Percentiles rank a stretch among this genome's conserved stretches.
Conservation (phyloP, 2,329 filamentous ascomycete genomes). For the Juglanconis juglandina region DNA sequence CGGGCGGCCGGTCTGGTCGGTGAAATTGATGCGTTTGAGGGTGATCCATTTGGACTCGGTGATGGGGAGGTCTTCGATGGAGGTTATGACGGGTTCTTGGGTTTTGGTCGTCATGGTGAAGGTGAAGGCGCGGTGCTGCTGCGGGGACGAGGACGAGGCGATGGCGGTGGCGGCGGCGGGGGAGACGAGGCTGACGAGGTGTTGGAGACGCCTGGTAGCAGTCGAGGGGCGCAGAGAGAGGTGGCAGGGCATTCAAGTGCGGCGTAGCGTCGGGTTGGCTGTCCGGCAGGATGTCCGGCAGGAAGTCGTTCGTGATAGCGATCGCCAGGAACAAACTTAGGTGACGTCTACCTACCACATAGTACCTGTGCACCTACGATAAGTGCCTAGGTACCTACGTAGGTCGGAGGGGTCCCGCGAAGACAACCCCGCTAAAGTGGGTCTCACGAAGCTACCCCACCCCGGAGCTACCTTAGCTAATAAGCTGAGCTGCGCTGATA, state of each 20-base stretch:
- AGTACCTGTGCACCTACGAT: no score
- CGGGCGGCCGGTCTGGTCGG: slow-evolving; percentile 50
- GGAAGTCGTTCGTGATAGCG: no score
- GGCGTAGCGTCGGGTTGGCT: background rate
- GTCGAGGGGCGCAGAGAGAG: background rate
- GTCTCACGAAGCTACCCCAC: background rate
- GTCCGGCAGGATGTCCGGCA: no score
- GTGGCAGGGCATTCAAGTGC: background rate
- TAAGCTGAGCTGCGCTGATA: no score
- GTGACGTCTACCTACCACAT: no score
- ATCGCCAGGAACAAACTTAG: no score
- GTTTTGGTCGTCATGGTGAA: slow-evolving; percentile 35
- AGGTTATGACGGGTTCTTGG: slow-evolving; percentile 44
- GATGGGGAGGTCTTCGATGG: slow-evolving; percentile 44
- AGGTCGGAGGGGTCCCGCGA: no score
- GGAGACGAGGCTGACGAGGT: background rate
- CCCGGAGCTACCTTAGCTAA: no score
- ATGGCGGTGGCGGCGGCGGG: background rate
- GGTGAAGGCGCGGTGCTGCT: background rate
- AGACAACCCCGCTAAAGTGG: background rate
- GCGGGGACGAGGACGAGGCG: background rate
- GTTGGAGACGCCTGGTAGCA: slow-evolving; percentile 10
- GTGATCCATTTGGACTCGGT: slow-evolving; percentile 55
- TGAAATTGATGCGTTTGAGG: slow-evolving; percentile 55
- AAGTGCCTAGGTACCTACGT: no score